phyloP scores from a whole-genome alignment of 495 filamentous ascomycete species.

The Penicillium cinerascens region DNA sequence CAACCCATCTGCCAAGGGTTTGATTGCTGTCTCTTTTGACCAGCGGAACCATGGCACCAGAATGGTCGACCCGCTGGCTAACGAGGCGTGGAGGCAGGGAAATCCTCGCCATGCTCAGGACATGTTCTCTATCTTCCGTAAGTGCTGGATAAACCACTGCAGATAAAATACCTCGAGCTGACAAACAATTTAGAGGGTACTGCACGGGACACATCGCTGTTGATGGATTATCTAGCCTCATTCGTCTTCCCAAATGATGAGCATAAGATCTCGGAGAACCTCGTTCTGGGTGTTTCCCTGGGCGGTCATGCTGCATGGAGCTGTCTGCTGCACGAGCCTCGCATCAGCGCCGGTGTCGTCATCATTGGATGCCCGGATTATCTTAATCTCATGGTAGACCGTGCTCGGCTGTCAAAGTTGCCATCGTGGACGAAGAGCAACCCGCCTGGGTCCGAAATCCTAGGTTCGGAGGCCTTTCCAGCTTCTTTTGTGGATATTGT shows the following conservation, averaged over 20 bases:
- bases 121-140: constrained; percentile 69
- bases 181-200: constrained; percentile 57
- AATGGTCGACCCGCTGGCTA: constrained; percentile 53
- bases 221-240: constrained; percentile 70
- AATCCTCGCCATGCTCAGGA: constrained; percentile 84
- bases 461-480: constrained; percentile 76
- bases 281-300: constrained; percentile 77
- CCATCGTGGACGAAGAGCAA: constrained; percentile 52
- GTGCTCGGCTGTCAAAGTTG: constrained; percentile 69
- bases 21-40: constrained; percentile 83
- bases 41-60: constrained; percentile 85
- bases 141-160: constrained; percentile 19
- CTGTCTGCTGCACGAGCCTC: constrained; percentile 69
- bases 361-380: constrained; percentile 92
- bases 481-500: constrained; percentile 58
- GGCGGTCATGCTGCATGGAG: constrained; percentile 91
- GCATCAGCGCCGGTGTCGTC: constrained; percentile 69
- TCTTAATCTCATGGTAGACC: constrained; percentile 70
- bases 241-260: constrained; percentile 62
- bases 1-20: constrained; percentile 35
- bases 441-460: constrained; percentile 59
- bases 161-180: background rate
- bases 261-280: constrained; percentile 59
- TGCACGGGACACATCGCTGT: constrained; percentile 64
- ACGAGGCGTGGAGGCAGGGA: constrained; percentile 73